A percentile compares a stretch with the other conserved stretches of the same genome.
Evolutionary conservation across 345 rosid species (phyloP).

Genomic region (Stellera chamaejasme): DNA sequence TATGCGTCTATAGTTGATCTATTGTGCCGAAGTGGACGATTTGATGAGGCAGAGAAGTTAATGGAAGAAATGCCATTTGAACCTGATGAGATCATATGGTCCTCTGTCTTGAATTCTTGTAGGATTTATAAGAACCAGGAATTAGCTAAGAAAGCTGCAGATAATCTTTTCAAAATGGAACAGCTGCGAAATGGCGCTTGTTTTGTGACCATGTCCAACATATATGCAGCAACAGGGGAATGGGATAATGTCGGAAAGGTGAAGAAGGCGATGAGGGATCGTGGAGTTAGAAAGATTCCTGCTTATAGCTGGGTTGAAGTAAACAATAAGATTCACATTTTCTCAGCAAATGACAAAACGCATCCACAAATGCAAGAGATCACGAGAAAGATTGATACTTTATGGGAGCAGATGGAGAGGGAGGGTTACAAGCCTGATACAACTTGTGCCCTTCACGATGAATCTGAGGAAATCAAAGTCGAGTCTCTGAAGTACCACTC

Average conservation of each 20-base stretch:
- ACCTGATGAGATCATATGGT: constrained; percentile 84
- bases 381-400: constrained; percentile 35
- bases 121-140: constrained; percentile 73
- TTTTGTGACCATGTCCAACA: constrained; percentile 78
- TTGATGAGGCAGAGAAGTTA: constrained; percentile 58
- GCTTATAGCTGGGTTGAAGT: constrained; percentile 91
- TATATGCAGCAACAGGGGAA: constrained; percentile 58
- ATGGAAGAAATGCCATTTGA: constrained; percentile 65
- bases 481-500: constrained; percentile 78
- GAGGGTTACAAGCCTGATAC: constrained; percentile 78
- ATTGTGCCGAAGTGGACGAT: constrained; percentile 57
- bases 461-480: constrained; percentile 45
- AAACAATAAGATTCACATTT: constrained; percentile 45
- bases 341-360: constrained; percentile 51
- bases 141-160: constrained; percentile 65
- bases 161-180: constrained; percentile 55
- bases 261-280: constrained; percentile 73
- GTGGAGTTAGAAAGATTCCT: constrained; percentile 60
- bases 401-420: constrained; percentile 47
- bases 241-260: constrained; percentile 66
- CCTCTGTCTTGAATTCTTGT: constrained; percentile 76
- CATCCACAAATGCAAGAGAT: constrained; percentile 56
- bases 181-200: constrained; percentile 75
- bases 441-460: constrained; percentile 58
- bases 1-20: constrained; percentile 61